phyloP scores from a whole-genome alignment of 768 basidiomycete genomes.

The Harrya chromipes region DNA sequence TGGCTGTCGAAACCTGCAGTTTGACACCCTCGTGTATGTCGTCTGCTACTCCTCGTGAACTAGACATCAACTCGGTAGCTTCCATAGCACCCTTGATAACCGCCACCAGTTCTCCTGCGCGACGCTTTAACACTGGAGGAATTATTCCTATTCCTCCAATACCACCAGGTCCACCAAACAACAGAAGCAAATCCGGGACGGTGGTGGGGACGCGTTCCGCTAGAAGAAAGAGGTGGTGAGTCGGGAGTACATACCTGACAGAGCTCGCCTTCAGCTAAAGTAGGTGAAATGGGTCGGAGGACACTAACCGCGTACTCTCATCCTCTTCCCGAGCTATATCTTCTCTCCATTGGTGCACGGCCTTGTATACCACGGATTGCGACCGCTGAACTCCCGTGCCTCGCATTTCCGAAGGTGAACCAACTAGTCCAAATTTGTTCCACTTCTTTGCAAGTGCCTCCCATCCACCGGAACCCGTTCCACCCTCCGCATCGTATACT shows the following conservation, averaged over 20 bases:
- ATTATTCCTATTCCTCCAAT: slow-evolving; percentile 37
- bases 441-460: slow-evolving; percentile 75
- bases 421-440: slow-evolving; percentile 59
- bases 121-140: slow-evolving; percentile 60
- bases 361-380: slow-evolving; percentile 62
- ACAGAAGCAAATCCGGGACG: slow-evolving; percentile 55
- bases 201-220: slow-evolving; percentile 71
- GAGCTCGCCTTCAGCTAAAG: background rate
- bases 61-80: slow-evolving; percentile 7
- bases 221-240: slow-evolving; percentile 69
- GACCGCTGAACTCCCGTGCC: slow-evolving; percentile 36
- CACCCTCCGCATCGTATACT: slow-evolving; percentile 61
- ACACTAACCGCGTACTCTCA: slow-evolving; percentile 71
- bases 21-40: background rate
- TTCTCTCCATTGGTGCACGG: slow-evolving; percentile 85
- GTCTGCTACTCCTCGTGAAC: background rate
- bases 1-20: background rate
- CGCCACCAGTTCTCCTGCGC: slow-evolving; percentile 61
- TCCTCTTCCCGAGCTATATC: slow-evolving; percentile 75
- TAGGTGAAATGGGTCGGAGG: background rate
- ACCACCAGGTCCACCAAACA: slow-evolving; percentile 40
- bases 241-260: slow-evolving; percentile 67
- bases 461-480: slow-evolving; percentile 72
- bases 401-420: slow-evolving; percentile 24
- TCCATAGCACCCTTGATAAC: slow-evolving; percentile 52